phyloP scores from a whole-genome alignment of 176 grass and related monocot species.

The Carex cristatella region DNA sequence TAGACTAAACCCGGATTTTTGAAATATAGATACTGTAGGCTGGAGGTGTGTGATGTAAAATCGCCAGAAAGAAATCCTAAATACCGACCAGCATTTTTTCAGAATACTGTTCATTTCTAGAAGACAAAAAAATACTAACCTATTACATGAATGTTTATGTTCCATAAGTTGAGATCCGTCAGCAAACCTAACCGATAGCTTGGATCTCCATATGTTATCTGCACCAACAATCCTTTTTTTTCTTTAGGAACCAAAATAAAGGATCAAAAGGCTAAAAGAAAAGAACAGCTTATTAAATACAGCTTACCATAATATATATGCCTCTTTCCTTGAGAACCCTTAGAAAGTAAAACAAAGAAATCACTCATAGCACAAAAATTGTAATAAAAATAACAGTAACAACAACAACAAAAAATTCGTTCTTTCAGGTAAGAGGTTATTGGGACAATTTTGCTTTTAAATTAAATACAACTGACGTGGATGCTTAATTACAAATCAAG shows the following conservation, averaged over 20 bases:
- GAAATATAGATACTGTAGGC: not conserved
- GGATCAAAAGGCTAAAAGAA: not conserved
- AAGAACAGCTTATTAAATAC: not conserved
- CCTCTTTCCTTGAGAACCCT: slow-evolving; percentile 79
- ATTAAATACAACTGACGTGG: too few relatives aligned
- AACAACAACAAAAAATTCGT: not conserved
- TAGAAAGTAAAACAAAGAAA: slow-evolving; percentile 13
- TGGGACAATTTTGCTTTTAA: too few relatives aligned
- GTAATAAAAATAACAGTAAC: not conserved
- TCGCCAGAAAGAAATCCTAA: not conserved
- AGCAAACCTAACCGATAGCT: slow-evolving; percentile 68
- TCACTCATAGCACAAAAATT: slow-evolving; percentile 10
- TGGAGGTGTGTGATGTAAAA: not conserved
- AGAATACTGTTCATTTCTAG: not conserved
- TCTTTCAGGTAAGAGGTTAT: too few relatives aligned
- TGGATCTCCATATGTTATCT: slow-evolving; percentile 98
- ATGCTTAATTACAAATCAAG: too few relatives aligned
- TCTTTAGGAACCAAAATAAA: not conserved
- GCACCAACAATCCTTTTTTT: slow-evolving; percentile 19
- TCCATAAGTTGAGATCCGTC: slow-evolving; percentile 60
- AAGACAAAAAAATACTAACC: slow-evolving; percentile 40
- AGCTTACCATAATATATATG: slow-evolving; percentile 87
- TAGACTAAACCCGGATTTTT: not conserved
- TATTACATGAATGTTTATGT: slow-evolving; percentile 79
- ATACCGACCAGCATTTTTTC: not conserved